These are phyloP conservation scores for Baudoinia panamericana DNA, from an alignment of 495 filamentous ascomycete genomes.

Conservation along the genomic window DNA sequence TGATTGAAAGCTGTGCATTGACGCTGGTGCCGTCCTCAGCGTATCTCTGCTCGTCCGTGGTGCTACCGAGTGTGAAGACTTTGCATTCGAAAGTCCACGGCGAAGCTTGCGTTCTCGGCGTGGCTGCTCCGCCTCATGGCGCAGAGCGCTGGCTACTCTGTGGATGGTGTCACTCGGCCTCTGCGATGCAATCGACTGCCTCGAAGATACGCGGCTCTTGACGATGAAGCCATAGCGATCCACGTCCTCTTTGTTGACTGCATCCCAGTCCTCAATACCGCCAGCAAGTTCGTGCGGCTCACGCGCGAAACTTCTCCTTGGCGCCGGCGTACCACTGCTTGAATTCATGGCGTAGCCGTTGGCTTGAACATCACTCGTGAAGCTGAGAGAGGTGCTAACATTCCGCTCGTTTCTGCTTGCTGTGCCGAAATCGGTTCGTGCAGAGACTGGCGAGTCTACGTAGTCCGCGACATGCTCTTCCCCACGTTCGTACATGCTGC, in stretches of 20 bases:
- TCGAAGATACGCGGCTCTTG: constrained; percentile 25
- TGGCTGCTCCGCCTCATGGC: constrained; percentile 50
- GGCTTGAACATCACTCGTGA: too few species aligned
- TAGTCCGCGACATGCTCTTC: constrained; percentile 42
- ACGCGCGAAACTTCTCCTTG: constrained; percentile 24
- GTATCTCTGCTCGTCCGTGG: constrained; percentile 35
- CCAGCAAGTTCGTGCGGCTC: constrained; percentile 56
- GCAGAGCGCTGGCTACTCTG: constrained; percentile 52
- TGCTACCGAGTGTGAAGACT: constrained; percentile 24
- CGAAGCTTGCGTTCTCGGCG: constrained; percentile 44
- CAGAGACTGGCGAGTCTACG: constrained; percentile 21
- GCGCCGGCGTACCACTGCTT: too few species aligned
- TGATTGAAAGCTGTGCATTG: constrained; percentile 16
- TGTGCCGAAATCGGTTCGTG: neutral
- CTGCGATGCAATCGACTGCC: constrained; percentile 9
- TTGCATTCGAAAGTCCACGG: constrained; percentile 35
- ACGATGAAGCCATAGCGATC: constrained; percentile 93
- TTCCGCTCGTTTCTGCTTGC: neutral
- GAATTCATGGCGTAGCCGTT: too few species aligned
- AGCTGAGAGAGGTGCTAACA: too few species aligned
- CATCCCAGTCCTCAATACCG: constrained; percentile 90
- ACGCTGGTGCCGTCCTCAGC: constrained; percentile 24
- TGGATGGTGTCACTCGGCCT: constrained; percentile 41
- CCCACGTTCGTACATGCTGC: constrained; percentile 80
- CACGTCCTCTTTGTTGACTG: constrained; percentile 72